Conservation (phyloP, 1,139 yeast species). For the Torulaspora globosa region DNA sequence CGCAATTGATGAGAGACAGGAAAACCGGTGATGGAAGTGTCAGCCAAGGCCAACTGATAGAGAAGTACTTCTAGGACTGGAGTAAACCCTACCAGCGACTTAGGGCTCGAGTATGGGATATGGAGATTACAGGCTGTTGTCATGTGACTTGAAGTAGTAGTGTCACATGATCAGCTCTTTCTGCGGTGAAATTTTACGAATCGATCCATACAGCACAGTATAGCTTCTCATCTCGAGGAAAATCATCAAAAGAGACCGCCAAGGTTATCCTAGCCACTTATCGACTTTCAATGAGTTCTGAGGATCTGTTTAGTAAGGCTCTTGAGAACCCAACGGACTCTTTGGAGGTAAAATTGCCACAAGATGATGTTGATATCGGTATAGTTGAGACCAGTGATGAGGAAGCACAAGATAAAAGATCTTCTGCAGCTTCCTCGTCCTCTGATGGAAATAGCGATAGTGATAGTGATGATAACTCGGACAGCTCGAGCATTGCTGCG, state of each 20-base stretch:
- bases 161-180: background rate
- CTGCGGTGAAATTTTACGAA: slow-evolving; percentile 5
- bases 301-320: slow-evolving; percentile 29
- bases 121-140: background rate
- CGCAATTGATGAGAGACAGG: no score
- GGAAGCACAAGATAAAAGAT: slow-evolving; percentile 3
- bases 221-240: slow-evolving; percentile 9
- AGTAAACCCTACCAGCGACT: background rate
- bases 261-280: background rate
- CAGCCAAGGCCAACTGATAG: background rate
- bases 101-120: no score
- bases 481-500: slow-evolving; percentile 1
- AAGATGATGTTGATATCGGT: slow-evolving; percentile 22
- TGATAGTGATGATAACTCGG: slow-evolving; percentile 9
- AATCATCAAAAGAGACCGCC: no score
- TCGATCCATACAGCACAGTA: slow-evolving; percentile 4
- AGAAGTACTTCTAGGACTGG: background rate
- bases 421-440: slow-evolving; percentile 6
- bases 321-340: slow-evolving; percentile 21
- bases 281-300: slow-evolving; percentile 14
- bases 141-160: background rate
- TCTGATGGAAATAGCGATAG: slow-evolving; percentile 9
- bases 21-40: no score
- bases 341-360: slow-evolving; percentile 12
- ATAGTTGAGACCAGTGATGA: slow-evolving; percentile 18